Conservation (phyloP, 2,329 filamentous ascomycete species). For the Phaeosphaeria sp. region DNA sequence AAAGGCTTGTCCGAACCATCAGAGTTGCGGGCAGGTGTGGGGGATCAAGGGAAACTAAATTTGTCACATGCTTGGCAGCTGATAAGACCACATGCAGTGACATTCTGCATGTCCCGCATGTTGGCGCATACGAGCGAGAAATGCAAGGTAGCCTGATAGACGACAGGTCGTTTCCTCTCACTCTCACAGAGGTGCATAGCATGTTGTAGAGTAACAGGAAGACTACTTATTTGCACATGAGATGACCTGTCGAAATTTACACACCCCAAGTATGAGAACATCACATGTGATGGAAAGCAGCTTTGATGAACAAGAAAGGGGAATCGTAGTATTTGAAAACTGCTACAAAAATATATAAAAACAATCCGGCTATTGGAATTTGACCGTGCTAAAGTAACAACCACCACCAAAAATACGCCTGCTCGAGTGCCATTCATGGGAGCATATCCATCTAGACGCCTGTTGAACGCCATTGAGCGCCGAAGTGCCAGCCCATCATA, state of each 20-base stretch:
- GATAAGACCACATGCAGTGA: slow-evolving; percentile 19
- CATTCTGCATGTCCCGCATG: too few relatives aligned
- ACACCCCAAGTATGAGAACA: too few relatives aligned
- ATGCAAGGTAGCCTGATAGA: too few relatives aligned
- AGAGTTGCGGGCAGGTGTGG: slow-evolving; percentile 20
- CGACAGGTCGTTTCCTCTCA: too few relatives aligned
- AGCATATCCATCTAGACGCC: neutral
- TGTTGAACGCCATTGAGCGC: slow-evolving; percentile 2
- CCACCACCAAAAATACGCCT: neutral
- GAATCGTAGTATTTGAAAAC: slow-evolving; percentile 19
- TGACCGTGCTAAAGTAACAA: neutral
- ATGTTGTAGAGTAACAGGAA: too few relatives aligned
- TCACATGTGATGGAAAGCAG: too few relatives aligned
- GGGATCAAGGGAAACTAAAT: slow-evolving; percentile 29
- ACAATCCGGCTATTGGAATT: neutral
- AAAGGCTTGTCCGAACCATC: slow-evolving; percentile 25
- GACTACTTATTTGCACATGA: too few relatives aligned
- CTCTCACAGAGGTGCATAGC: too few relatives aligned
- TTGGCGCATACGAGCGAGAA: too few relatives aligned
- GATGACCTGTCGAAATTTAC: too few relatives aligned
- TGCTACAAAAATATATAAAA: slow-evolving; percentile 4
- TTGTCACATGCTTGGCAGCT: slow-evolving; percentile 32
- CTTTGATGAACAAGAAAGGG: slow-evolving; percentile 6
- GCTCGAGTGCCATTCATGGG: neutral
- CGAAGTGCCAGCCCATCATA: slow-evolving; percentile 12